A percentile compares a stretch with the other conserved stretches of the same genome.
Evolutionary conservation across 108 stramenopile species (phyloP).

Genomic region (Nitzschia sp.): DNA sequence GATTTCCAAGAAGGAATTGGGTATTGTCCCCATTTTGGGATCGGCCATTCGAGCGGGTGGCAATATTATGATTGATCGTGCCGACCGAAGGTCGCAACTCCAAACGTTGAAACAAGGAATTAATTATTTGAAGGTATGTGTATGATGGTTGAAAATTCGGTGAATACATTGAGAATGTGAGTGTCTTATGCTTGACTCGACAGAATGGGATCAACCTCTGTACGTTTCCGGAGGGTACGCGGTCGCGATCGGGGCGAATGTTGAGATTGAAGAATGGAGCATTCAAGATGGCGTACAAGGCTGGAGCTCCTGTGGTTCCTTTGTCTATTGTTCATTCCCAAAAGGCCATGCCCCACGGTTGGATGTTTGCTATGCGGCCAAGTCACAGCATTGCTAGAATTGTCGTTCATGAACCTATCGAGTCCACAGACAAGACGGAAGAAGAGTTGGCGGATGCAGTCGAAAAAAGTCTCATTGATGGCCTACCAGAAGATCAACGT

Average conservation of each 20-base stretch:
- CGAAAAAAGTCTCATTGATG: constrained; percentile 61
- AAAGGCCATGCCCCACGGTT: constrained; percentile 66
- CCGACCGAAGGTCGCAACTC: constrained; percentile 67
- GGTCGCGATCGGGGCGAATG: constrained; percentile 67
- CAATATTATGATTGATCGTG: constrained; percentile 78
- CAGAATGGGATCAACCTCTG: constrained; percentile 80
- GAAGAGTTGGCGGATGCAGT: constrained; percentile 76
- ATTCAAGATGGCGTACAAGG: constrained; percentile 89
- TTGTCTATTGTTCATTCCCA: constrained; percentile 70
- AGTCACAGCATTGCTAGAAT: constrained; percentile 50
- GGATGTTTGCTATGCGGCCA: constrained; percentile 79
- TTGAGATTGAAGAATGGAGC: constrained; percentile 86
- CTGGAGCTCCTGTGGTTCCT: constrained; percentile 77
- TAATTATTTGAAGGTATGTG: constrained; percentile 71
- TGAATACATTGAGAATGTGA: not conserved
- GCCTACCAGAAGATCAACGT: constrained; percentile 72
- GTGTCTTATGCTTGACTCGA: not conserved
- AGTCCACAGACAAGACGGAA: constrained; percentile 74
- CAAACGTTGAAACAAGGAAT: constrained; percentile 81
- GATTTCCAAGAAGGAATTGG: constrained; percentile 83
- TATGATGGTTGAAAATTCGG: not conserved
- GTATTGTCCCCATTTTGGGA: constrained; percentile 80
- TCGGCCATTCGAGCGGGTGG: constrained; percentile 67
- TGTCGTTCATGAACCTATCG: constrained; percentile 77
- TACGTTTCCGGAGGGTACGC: constrained; percentile 88